Evolutionary conservation across 2,329 filamentous ascomycete genomes (phyloP).

Genomic region (Aureobasidium sp.): DNA sequence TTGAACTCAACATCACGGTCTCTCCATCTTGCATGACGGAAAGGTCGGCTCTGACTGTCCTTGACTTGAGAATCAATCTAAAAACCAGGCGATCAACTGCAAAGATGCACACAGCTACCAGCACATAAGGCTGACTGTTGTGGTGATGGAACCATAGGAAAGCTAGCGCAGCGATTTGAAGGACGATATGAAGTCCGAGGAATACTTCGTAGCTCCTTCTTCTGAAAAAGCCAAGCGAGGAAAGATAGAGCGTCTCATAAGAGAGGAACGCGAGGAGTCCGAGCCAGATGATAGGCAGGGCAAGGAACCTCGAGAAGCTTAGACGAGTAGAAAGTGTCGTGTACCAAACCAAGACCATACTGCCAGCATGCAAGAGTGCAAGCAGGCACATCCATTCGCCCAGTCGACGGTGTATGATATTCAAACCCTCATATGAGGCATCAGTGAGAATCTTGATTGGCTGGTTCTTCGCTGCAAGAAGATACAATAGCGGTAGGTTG

Average conservation of each 20-base stretch:
- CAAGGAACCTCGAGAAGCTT: constrained; percentile 42
- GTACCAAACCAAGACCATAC: constrained; percentile 52
- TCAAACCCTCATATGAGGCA: constrained; percentile 59
- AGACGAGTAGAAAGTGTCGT: constrained; percentile 39
- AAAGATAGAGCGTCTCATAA: constrained; percentile 57
- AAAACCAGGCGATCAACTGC: constrained; percentile 52
- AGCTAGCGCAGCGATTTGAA: constrained; percentile 49
- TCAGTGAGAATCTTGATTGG: constrained; percentile 55
- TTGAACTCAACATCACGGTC: constrained; percentile 46
- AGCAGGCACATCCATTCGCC: constrained; percentile 57
- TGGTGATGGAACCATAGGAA: constrained; percentile 56
- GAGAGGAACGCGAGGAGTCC: constrained; percentile 50
- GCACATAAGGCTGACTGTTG: constrained; percentile 48
- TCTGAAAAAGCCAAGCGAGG: constrained; percentile 54
- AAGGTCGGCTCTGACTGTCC: constrained; percentile 43
- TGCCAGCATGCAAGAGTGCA: constrained; percentile 48
- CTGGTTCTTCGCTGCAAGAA: constrained; percentile 61
- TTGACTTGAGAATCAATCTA: constrained; percentile 48
- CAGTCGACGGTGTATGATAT: constrained; percentile 58
- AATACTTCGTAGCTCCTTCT: constrained; percentile 58
- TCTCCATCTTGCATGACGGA: constrained; percentile 50
- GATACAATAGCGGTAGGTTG: constrained; percentile 51
- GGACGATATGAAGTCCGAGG: constrained; percentile 50
- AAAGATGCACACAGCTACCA: constrained; percentile 50
- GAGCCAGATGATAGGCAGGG: constrained; percentile 48